Evolutionary conservation across 306 rosid species (phyloP), one percentile per base, ranked within the genome.

Genomic region (Inga leiocalycina): DNA sequence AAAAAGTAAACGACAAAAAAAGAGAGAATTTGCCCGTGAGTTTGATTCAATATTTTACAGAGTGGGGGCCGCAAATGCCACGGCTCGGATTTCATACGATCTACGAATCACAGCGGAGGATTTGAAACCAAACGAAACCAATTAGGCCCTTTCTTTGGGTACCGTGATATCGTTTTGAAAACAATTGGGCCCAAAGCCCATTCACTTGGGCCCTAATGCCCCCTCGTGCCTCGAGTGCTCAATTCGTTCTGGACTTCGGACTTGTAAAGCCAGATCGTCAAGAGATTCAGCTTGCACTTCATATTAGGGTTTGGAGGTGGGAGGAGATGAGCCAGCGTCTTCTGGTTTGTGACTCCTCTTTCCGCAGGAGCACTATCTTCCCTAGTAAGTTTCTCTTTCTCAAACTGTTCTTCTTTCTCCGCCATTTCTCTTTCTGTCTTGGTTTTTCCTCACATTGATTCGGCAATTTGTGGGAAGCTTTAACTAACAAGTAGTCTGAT

Each of bases 211-310:
- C 66, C 66, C 66, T 17, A 52, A 6, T 2, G 9, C 5, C 9
- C 7, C 59, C 59, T 17, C 13, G 64, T 1, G 30, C 24, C 30
- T 57, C 6, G 32, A 59, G 10, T 22, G 66, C 32, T 57, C 12
- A 57, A 9, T n/a, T 57, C 9, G 65, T 9, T 8, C 27, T n/a
- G 66, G 5, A 10, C 66, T 59, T 22, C 5, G 15, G 10, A 10
- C 66, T 1, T 22, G n/a, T 59, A 59, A 59, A 59, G 22, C 8
- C 32, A 22, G 34, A 22, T 59, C 32, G 7, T 59, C 66, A 15
- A 20, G 0, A 0, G 7, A 0, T 2, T 1, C 0, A 1, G n/a
- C 13, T 22, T 8, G 0, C 12, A 0, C 2, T 10, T 1, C 32
- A 3, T 9, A 1, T 59, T 71, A 71, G 76, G 76, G 56, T 71